A percentile compares a stretch with the other conserved stretches of the same genome.
Conservation (phyloP, 805 yeast species). For the Candida coleopterorum region DNA sequence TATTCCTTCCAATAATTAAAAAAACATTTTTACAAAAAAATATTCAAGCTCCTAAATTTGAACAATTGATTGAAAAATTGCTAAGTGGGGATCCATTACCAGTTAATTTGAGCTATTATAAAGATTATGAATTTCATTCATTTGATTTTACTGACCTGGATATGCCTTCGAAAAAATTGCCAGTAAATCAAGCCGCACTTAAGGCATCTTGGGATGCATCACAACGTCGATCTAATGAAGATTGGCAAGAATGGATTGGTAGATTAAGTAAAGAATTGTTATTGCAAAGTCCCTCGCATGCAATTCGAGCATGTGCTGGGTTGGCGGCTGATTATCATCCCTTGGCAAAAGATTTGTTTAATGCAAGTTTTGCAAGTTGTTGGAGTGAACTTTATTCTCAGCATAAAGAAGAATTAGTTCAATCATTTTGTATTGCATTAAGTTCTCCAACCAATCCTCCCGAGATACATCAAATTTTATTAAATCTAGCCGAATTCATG, state of each 20-base stretch:
- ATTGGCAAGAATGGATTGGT: slow-evolving; percentile 98
- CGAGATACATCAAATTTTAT: slow-evolving; percentile 84
- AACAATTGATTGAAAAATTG: slow-evolving; percentile 72
- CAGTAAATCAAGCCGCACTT: slow-evolving; percentile 59
- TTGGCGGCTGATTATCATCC: slow-evolving; percentile 86
- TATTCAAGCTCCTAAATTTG: slow-evolving; percentile 70
- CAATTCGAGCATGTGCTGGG: slow-evolving; percentile 87
- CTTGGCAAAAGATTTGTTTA: slow-evolving; percentile 83
- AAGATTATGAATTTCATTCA: slow-evolving; percentile 45
- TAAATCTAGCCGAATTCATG: slow-evolving; percentile 92
- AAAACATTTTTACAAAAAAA: slow-evolving; percentile 58
- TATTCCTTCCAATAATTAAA: slow-evolving; percentile 79
- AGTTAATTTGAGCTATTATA: slow-evolving; percentile 63
- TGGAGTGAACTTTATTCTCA: slow-evolving; percentile 91
- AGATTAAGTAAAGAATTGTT: slow-evolving; percentile 78
- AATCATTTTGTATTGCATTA: slow-evolving; percentile 78
- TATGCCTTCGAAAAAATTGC: slow-evolving; percentile 67
- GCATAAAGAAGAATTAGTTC: slow-evolving; percentile 84
- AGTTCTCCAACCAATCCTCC: slow-evolving; percentile 92
- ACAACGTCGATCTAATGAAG: slow-evolving; percentile 85
- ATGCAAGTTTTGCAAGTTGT: slow-evolving; percentile 91
- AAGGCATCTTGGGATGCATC: slow-evolving; percentile 90
- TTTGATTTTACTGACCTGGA: slow-evolving; percentile 59
- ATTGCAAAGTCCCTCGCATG: slow-evolving; percentile 91
- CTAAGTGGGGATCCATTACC: slow-evolving; percentile 85